Evolutionary conservation across 495 filamentous ascomycete genomes (phyloP).

Genomic region (Podospora tetraspora): DNA sequence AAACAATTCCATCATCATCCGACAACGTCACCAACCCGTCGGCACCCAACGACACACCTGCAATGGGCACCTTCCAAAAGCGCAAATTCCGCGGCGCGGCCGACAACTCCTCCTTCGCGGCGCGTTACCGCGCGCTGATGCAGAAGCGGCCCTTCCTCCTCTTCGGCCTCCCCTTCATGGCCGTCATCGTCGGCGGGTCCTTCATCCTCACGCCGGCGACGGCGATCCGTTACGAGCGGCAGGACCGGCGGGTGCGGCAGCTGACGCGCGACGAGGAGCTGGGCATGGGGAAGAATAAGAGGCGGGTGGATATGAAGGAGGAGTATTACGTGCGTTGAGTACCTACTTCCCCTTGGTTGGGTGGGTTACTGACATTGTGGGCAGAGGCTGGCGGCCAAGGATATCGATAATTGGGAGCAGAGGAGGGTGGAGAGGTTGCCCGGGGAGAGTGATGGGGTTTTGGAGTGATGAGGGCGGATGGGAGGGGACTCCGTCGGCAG

Average conservation of each 20-base stretch:
- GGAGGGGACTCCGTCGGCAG: background rate
- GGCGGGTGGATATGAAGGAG: slow-evolving; percentile 73
- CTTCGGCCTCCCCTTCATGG: slow-evolving; percentile 93
- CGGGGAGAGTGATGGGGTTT: slow-evolving; percentile 86
- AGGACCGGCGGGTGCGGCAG: slow-evolving; percentile 80
- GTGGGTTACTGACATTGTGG: background rate
- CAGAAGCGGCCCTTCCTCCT: slow-evolving; percentile 78
- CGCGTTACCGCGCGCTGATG: slow-evolving; percentile 66
- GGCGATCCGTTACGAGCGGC: slow-evolving; percentile 84
- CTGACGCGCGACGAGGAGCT: slow-evolving; percentile 79
- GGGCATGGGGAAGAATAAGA: slow-evolving; percentile 63
- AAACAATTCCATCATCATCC: background rate
- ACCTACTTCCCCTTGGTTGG: background rate
- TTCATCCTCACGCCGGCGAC: slow-evolving; percentile 93
- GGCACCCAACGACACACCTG: slow-evolving; percentile 1
- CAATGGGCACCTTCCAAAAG: slow-evolving; percentile 67
- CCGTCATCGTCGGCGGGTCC: slow-evolving; percentile 85
- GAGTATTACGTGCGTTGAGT: slow-evolving; percentile 93
- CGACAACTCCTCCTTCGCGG: slow-evolving; percentile 59
- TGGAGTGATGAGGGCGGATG: slow-evolving; percentile 33
- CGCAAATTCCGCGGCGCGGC: slow-evolving; percentile 64
- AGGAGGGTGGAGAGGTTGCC: slow-evolving; percentile 81
- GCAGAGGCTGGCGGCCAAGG: slow-evolving; percentile 83
- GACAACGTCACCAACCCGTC: background rate
- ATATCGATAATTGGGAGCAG: slow-evolving; percentile 94